Conservation (phyloP, 1,284 basidiomycete species). For the Malassezia vespertilionis region DNA sequence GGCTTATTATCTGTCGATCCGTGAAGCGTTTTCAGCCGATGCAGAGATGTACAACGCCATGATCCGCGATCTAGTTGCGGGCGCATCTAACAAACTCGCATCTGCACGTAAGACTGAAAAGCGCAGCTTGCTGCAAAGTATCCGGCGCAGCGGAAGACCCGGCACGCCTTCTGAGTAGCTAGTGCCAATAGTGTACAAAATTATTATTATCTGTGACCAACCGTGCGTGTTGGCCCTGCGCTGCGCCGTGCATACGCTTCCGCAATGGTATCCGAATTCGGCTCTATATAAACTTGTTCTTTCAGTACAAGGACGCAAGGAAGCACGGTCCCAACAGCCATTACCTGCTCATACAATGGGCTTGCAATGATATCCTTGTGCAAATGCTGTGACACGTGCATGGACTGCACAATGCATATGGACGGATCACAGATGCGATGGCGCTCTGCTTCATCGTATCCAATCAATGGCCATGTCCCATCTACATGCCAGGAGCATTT, state of each 20-base stretch:
- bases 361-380: conserved; percentile 9
- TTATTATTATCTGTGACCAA: too few species aligned
- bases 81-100: conserved; percentile 20
- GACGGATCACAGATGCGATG: conserved; percentile 7
- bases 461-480: conserved; percentile 17
- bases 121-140: conserved; percentile 4
- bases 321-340: neutral
- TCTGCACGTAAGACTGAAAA: conserved; percentile 6
- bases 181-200: too few species aligned
- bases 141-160: too few species aligned
- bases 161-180: too few species aligned
- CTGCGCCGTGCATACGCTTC: conserved; percentile 3
- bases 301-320: conserved; percentile 3
- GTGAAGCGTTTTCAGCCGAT: conserved; percentile 37
- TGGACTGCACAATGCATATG: conserved; percentile 1
- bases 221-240: neutral
- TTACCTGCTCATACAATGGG: conserved; percentile 7
- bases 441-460: conserved; percentile 11
- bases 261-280: conserved; percentile 9
- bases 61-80: conserved; percentile 42
- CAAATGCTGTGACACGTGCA: conserved; percentile 11
- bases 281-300: neutral
- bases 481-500: conserved; percentile 15
- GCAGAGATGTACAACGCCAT: conserved; percentile 43
- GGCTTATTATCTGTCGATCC: conserved; percentile 37